These are phyloP conservation scores for Pleomassaria siparia DNA, from an alignment of 2,329 filamentous ascomycete species.

Conservation along the genomic window DNA sequence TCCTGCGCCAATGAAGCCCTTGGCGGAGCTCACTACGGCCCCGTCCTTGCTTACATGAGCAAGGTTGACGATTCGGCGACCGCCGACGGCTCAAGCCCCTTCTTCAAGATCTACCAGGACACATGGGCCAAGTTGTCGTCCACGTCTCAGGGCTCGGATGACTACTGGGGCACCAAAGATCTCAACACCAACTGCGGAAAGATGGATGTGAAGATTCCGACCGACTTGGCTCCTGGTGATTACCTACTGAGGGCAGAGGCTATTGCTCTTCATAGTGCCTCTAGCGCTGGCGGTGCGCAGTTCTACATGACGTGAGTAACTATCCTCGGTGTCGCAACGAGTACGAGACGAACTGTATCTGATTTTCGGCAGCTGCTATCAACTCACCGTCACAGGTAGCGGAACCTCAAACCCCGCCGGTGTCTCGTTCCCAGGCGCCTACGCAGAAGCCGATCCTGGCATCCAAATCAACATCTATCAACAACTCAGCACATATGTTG, in stretches of 20 bases:
- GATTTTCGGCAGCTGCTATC: conserved; percentile 47
- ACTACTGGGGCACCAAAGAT: conserved; percentile 54
- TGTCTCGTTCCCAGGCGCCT: conserved; percentile 55
- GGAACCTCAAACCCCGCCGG: conserved; percentile 52
- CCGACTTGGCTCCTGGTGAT: conserved; percentile 56
- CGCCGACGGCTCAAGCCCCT: conserved; percentile 52
- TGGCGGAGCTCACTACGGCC: conserved; percentile 46
- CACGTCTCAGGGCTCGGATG: conserved; percentile 44
- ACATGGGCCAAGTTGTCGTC: conserved; percentile 51
- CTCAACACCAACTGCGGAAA: conserved; percentile 50
- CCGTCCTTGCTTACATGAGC: conserved; percentile 56
- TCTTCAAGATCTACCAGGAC: conserved; percentile 62
- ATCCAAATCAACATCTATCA: conserved; percentile 64
- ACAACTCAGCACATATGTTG: conserved; percentile 48
- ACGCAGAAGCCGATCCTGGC: conserved; percentile 60
- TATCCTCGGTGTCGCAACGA: too few relatives aligned
- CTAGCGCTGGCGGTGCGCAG: conserved; percentile 46
- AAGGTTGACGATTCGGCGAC: conserved; percentile 50
- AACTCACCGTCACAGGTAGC: conserved; percentile 60
- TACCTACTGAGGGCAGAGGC: conserved; percentile 62
- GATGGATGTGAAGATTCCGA: conserved; percentile 56
- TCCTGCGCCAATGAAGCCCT: conserved; percentile 47
- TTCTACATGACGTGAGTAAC: conserved; percentile 42
- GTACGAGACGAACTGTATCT: too few relatives aligned
- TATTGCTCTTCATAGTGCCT: conserved; percentile 60